A percentile compares a stretch with the other conserved stretches of the same genome.
These are phyloP conservation scores for Tolypocladium ovalisporum DNA, from an alignment of 2,329 filamentous ascomycete genomes.

Conservation along the genomic window DNA sequence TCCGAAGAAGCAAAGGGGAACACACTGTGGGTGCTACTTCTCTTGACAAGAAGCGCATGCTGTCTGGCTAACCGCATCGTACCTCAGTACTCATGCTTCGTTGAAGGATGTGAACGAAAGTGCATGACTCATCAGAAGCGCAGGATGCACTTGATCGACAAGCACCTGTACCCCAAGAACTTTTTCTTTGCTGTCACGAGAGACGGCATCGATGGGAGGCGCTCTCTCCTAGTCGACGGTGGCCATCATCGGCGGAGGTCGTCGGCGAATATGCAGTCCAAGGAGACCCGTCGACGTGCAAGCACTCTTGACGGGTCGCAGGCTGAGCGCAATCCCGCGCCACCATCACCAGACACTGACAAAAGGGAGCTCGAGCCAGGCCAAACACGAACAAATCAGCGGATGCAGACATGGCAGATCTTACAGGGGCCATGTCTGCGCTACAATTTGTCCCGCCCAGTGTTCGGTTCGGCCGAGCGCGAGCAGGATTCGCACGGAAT, in stretches of 20 bases:
- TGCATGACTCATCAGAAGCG: conserved; percentile 78
- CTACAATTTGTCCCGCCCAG: conserved; percentile 60
- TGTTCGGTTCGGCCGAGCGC: conserved; percentile 52
- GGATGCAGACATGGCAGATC: conserved; percentile 48
- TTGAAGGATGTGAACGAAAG: conserved; percentile 76
- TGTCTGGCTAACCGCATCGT: background rate
- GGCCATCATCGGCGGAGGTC: conserved; percentile 37
- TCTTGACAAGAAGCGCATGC: background rate
- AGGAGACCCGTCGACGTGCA: conserved; percentile 19
- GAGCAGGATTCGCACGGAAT: conserved; percentile 40
- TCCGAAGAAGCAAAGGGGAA: conserved; percentile 68
- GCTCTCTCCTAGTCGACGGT: conserved; percentile 61
- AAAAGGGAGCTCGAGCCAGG: conserved; percentile 4
- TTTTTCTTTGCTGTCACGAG: conserved; percentile 85
- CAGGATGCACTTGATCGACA: conserved; percentile 81
- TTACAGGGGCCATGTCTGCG: conserved; percentile 59
- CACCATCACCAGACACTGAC: conserved; percentile 5
- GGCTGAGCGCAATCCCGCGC: conserved; percentile 7
- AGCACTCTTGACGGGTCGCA: conserved; percentile 18
- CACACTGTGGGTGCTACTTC: conserved; percentile 56
- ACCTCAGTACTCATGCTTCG: conserved; percentile 71
- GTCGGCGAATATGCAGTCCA: conserved; percentile 25
- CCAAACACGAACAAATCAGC: conserved; percentile 12
- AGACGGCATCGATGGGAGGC: conserved; percentile 77
- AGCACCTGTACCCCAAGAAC: conserved; percentile 80